Evolutionary conservation across 441 rosid species (phyloP).

Genomic region (Adansonia grandidieri): DNA sequence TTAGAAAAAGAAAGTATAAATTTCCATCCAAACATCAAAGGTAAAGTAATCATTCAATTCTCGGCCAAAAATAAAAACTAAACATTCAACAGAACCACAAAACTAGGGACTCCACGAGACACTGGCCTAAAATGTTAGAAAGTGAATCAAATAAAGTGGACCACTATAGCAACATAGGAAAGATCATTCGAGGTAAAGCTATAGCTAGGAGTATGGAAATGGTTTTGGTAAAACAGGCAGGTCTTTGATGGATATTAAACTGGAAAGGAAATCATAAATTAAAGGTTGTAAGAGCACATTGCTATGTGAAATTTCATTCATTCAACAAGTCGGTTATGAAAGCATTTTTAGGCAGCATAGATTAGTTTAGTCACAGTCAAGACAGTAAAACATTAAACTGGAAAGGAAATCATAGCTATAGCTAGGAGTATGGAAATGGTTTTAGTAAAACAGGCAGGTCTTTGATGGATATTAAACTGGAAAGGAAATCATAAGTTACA

Average conservation of each 20-base stretch:
- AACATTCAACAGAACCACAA: not conserved
- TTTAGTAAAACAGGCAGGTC: not conserved
- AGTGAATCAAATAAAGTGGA: not conserved
- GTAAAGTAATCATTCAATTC: not conserved
- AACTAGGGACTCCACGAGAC: not conserved
- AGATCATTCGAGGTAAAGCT: not conserved
- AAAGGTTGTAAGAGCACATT: not conserved
- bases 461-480: not conserved
- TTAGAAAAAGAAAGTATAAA: constrained; percentile 18
- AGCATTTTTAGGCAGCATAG: not conserved
- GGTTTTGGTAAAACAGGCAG: not conserved
- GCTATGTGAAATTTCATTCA: not conserved
- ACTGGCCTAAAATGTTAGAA: not conserved
- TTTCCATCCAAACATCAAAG: constrained; percentile 1
- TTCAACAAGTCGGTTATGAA: not conserved
- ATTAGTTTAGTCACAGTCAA: not conserved
- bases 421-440: not conserved
- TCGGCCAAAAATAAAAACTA: not conserved
- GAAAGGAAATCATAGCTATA: not conserved
- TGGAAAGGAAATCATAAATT: not conserved
- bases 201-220: not conserved
- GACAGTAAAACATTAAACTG: not conserved
- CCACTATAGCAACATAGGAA: not conserved
- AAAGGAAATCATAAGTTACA: not conserved
- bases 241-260: not conserved